Evolutionary conservation across 805 yeast genomes (phyloP).

Genomic region (Spathaspora boniae): DNA sequence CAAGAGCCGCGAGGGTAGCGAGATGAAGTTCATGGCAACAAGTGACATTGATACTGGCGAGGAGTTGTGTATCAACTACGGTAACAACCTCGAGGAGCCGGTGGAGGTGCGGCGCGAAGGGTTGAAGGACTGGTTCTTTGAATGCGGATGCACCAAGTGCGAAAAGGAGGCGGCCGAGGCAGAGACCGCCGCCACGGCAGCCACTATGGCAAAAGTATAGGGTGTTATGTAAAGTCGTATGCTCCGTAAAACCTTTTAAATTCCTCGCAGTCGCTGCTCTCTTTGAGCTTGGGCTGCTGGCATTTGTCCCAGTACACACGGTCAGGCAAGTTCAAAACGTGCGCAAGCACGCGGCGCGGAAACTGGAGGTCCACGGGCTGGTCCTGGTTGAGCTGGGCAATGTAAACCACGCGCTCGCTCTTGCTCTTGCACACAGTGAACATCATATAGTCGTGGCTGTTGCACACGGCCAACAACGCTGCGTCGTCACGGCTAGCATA

Average conservation of each 20-base stretch:
- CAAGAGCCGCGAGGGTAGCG: slow-evolving; percentile 39
- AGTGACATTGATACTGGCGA: slow-evolving; percentile 39
- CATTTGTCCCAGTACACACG: slow-evolving; percentile 78
- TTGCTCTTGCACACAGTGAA: slow-evolving; percentile 27
- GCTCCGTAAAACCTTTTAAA: slow-evolving; percentile 55
- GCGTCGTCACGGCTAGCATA: slow-evolving; percentile 22
- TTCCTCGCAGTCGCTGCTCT: slow-evolving; percentile 55
- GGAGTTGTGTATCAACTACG: slow-evolving; percentile 60
- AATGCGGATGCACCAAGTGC: slow-evolving; percentile 52
- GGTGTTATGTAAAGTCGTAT: slow-evolving; percentile 45
- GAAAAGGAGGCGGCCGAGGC: slow-evolving; percentile 13
- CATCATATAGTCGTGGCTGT: slow-evolving; percentile 35
- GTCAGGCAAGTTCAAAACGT: slow-evolving; percentile 55
- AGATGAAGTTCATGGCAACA: slow-evolving; percentile 41
- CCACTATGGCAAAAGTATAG: background rate
- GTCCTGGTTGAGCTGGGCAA: slow-evolving; percentile 19
- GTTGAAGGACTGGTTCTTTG: slow-evolving; percentile 56
- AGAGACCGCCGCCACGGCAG: background rate
- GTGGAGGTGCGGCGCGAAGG: slow-evolving; percentile 39
- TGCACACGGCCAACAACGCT: slow-evolving; percentile 18
- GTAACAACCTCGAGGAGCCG: slow-evolving; percentile 43
- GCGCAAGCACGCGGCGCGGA: slow-evolving; percentile 76
- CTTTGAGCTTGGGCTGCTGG: slow-evolving; percentile 58
- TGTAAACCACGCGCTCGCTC: slow-evolving; percentile 14
- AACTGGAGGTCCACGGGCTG: slow-evolving; percentile 70